phyloP scores from a whole-genome alignment of 2,329 filamentous ascomycete species.

The Botrytis hyacinthi region DNA sequence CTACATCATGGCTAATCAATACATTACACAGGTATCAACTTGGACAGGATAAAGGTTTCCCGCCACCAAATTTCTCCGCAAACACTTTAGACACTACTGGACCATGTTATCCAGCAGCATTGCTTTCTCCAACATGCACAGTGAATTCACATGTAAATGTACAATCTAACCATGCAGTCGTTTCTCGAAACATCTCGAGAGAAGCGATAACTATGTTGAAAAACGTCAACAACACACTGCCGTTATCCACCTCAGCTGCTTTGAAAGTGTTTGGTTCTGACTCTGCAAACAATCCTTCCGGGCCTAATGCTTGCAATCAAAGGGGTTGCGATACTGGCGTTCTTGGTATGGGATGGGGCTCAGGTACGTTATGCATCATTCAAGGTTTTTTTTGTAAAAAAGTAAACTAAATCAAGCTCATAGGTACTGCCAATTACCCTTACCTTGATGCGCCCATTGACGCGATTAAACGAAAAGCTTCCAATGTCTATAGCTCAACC shows the following conservation, averaged over 20 bases:
- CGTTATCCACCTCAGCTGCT: slow-evolving; percentile 43
- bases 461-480: slow-evolving; percentile 63
- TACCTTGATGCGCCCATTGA: slow-evolving; percentile 74
- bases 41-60: slow-evolving; percentile 58
- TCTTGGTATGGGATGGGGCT: slow-evolving; percentile 76
- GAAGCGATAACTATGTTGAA: slow-evolving; percentile 62
- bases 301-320: slow-evolving; percentile 65
- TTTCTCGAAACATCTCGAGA: slow-evolving; percentile 51
- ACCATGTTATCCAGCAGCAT: slow-evolving; percentile 54
- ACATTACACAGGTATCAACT: slow-evolving; percentile 45
- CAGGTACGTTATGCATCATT: slow-evolving; percentile 65
- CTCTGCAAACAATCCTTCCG: slow-evolving; percentile 53
- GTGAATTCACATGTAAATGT: slow-evolving; percentile 69
- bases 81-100: slow-evolving; percentile 57
- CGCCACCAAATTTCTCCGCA: slow-evolving; percentile 57
- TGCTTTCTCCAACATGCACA: slow-evolving; percentile 58
- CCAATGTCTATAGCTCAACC: slow-evolving; percentile 56
- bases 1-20: neutral
- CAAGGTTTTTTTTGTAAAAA: neutral
- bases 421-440: slow-evolving; percentile 70
- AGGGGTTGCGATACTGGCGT: slow-evolving; percentile 55
- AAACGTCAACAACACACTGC: slow-evolving; percentile 56
- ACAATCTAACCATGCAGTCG: slow-evolving; percentile 50
- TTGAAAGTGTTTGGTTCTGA: slow-evolving; percentile 50
- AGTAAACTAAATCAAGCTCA: slow-evolving; percentile 42